A percentile compares a stretch with the other conserved stretches of the same genome.
phyloP scores from a whole-genome alignment of 1,284 basidiomycete genomes.

The Cystobasidium sp. region DNA sequence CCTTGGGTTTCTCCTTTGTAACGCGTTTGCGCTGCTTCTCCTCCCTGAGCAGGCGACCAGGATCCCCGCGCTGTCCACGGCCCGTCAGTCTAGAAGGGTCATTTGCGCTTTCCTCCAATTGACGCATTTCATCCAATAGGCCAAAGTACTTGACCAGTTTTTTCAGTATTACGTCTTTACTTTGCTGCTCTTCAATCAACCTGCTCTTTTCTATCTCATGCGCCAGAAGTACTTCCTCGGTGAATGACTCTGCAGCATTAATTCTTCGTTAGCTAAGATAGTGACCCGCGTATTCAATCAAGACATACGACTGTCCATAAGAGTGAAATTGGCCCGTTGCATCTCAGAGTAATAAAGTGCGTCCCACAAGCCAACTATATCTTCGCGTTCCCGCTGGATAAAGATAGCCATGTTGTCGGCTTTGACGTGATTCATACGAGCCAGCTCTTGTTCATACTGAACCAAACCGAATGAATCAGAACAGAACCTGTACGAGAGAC shows the following conservation, averaged over 20 bases:
- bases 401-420: slow-evolving; percentile 84
- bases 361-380: slow-evolving; percentile 83
- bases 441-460: slow-evolving; percentile 83
- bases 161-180: slow-evolving; percentile 75
- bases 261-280: neutral
- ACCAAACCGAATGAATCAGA: neutral
- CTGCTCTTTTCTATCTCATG: slow-evolving; percentile 86
- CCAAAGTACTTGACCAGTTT: slow-evolving; percentile 85
- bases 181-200: slow-evolving; percentile 76
- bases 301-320: neutral
- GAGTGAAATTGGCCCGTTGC: slow-evolving; percentile 64
- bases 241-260: slow-evolving; percentile 71
- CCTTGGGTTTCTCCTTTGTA: slow-evolving; percentile 89
- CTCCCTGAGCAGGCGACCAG: slow-evolving; percentile 72
- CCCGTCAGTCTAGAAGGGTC: slow-evolving; percentile 77
- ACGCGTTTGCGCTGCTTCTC: slow-evolving; percentile 98
- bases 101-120: slow-evolving; percentile 75
- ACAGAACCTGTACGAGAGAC: neutral
- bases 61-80: slow-evolving; percentile 67
- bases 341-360: slow-evolving; percentile 82
- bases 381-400: slow-evolving; percentile 76
- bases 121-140: slow-evolving; percentile 87
- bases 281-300: too few relatives aligned
- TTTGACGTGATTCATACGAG: slow-evolving; percentile 86
- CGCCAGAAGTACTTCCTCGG: slow-evolving; percentile 80